Percentiles rank a stretch among this genome's conserved stretches.
Evolutionary conservation across 2,329 filamentous ascomycete species (phyloP).

Genomic region (Ophiostoma sp.): DNA sequence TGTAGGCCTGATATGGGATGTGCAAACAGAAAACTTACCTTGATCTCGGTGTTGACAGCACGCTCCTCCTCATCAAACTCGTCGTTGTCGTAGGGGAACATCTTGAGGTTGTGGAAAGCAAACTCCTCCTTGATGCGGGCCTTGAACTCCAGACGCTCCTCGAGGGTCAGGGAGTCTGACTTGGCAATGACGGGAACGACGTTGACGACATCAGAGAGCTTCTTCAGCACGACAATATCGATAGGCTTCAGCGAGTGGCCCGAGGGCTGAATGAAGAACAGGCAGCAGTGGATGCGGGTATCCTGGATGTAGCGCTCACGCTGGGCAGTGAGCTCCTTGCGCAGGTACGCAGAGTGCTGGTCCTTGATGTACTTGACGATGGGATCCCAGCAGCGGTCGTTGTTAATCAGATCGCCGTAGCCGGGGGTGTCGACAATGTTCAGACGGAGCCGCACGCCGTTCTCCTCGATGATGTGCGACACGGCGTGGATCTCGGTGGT

Average conservation of each 20-base stretch:
- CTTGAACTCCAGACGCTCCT: conserved; percentile 96
- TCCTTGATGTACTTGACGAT: conserved; percentile 99
- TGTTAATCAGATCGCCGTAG: conserved; percentile 98
- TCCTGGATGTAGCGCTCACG: conserved; percentile 99
- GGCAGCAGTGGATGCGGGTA: conserved; percentile 97
- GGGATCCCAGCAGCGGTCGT: conserved; percentile 99
- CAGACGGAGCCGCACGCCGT: conserved; percentile 90
- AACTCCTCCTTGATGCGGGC: conserved; percentile 99
- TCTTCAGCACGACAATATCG: conserved; percentile 99
- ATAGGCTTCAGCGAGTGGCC: conserved; percentile 98
- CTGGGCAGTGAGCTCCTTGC: conserved; percentile 98
- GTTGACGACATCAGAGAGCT: conserved; percentile 98
- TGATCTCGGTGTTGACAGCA: conserved; percentile 88
- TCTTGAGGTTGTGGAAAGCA: conserved; percentile 98
- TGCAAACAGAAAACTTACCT: conserved; percentile 52
- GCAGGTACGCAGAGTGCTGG: conserved; percentile 97
- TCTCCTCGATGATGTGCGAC: conserved; percentile 99
- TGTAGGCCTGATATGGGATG: not conserved
- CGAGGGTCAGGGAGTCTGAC: conserved; percentile 89
- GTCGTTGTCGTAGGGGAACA: conserved; percentile 99
- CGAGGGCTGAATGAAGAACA: conserved; percentile 99
- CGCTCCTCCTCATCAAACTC: conserved; percentile 97
- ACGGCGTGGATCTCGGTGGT: conserved; percentile 98
- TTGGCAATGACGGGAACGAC: conserved; percentile 99
- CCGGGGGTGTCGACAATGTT: conserved; percentile 99